These are phyloP conservation scores for Myrmaecium sp. DNA, from an alignment of 2,329 filamentous ascomycete genomes.

Conservation along the genomic window DNA sequence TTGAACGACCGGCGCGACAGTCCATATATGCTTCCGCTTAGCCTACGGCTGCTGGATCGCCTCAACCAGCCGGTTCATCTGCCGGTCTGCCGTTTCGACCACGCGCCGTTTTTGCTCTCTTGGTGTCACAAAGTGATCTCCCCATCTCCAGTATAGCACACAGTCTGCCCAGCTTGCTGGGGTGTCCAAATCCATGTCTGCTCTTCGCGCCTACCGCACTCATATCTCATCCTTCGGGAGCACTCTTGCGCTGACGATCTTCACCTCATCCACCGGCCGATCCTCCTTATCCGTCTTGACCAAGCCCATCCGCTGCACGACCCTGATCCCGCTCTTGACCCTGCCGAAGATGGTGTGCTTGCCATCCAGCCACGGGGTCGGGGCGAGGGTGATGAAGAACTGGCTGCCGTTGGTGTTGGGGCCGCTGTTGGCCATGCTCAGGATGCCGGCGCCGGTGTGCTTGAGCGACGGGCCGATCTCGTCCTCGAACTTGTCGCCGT, in stretches of 20 bases:
- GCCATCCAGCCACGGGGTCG: constrained; percentile 89
- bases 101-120: too few species aligned
- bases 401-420: constrained; percentile 88
- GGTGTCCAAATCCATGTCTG: constrained; percentile 10
- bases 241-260: constrained; percentile 56
- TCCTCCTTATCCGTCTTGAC: constrained; percentile 74
- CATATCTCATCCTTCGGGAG: constrained; percentile 39
- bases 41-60: too few species aligned
- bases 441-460: constrained; percentile 82
- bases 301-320: constrained; percentile 76
- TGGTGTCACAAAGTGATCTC: neutral
- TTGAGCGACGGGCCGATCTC: constrained; percentile 67
- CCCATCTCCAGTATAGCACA: too few species aligned
- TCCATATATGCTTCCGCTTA: too few species aligned
- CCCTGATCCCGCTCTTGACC: constrained; percentile 64
- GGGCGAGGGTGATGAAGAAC: constrained; percentile 90
- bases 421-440: constrained; percentile 92
- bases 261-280: constrained; percentile 64
- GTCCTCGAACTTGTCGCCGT: constrained; percentile 85
- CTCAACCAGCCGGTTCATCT: too few species aligned
- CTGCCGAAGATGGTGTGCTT: constrained; percentile 95
- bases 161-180: too few species aligned
- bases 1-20: too few species aligned
- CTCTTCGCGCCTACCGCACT: constrained; percentile 1
- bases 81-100: too few species aligned